A percentile compares a stretch with the other conserved stretches of the same genome.
Evolutionary conservation across 2,329 filamentous ascomycete species (phyloP).

Genomic region (Fusarium armeniacum): DNA sequence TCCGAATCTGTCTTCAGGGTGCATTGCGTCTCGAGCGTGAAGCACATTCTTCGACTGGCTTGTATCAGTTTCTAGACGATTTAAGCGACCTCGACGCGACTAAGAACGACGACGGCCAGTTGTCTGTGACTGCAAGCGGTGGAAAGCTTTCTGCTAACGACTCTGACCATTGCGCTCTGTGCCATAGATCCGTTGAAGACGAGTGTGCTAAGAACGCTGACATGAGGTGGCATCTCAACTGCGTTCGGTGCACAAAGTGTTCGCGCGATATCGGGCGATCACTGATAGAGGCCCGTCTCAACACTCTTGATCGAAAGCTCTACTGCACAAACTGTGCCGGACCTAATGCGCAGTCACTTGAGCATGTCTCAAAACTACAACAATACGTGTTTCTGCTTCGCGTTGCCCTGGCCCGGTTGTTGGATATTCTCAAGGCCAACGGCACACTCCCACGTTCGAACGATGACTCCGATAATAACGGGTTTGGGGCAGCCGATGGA

Average conservation of each 20-base stretch:
- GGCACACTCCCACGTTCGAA: slow-evolving; percentile 84
- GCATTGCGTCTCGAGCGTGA: slow-evolving; percentile 92
- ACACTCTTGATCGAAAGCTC: slow-evolving; percentile 74
- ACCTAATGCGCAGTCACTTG: slow-evolving; percentile 70
- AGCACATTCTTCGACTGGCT: slow-evolving; percentile 77
- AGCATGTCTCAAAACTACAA: slow-evolving; percentile 85
- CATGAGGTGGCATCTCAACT: slow-evolving; percentile 85
- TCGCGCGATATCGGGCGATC: slow-evolving; percentile 75
- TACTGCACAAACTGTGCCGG: slow-evolving; percentile 78
- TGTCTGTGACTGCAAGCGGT: slow-evolving; percentile 76
- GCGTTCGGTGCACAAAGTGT: slow-evolving; percentile 80
- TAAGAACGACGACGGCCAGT: slow-evolving; percentile 77
- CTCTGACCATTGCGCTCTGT: slow-evolving; percentile 87
- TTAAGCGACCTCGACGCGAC: slow-evolving; percentile 85
- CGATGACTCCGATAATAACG: slow-evolving; percentile 70
- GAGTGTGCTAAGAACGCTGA: slow-evolving; percentile 85
- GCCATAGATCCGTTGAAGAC: slow-evolving; percentile 91
- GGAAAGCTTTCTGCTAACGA: slow-evolving; percentile 78
- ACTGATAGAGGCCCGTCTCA: slow-evolving; percentile 79
- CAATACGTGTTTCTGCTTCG: slow-evolving; percentile 95
- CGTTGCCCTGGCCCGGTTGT: slow-evolving; percentile 88
- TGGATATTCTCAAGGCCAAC: slow-evolving; percentile 87
- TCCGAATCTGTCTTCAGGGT: slow-evolving; percentile 95
- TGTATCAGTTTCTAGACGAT: slow-evolving; percentile 87
- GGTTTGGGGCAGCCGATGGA: slow-evolving; percentile 44